A percentile compares a stretch with the other conserved stretches of the same genome.
phyloP scores from a whole-genome alignment of 2,329 filamentous ascomycete genomes.

The Arachnomyces sp. region DNA sequence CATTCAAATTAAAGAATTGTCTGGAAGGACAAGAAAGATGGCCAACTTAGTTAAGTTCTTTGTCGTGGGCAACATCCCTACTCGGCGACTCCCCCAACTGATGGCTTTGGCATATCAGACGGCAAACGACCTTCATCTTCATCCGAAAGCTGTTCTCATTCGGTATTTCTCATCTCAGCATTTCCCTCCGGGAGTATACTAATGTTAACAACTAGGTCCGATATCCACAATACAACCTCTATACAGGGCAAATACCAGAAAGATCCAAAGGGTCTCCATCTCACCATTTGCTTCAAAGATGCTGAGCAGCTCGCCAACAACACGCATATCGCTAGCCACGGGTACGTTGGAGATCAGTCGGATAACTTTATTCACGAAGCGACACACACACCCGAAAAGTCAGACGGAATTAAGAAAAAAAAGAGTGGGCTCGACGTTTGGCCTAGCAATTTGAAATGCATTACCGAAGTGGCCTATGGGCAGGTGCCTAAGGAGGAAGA shows the following conservation, averaged over 20 bases:
- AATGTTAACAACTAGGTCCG: background rate
- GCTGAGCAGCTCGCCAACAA: slow-evolving; percentile 1
- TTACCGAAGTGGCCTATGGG: slow-evolving; percentile 2
- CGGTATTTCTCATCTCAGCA: background rate
- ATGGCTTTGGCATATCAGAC: slow-evolving; percentile 1
- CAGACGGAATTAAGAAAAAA: slow-evolving; percentile 2
- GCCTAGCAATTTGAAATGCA: slow-evolving; percentile 1
- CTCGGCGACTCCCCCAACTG: no score
- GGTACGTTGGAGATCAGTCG: background rate
- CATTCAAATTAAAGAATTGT: background rate
- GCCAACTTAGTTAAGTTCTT: slow-evolving; percentile 2
- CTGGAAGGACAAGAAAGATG: background rate
- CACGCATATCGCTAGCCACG: slow-evolving; percentile 4
- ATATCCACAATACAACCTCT: slow-evolving; percentile 2
- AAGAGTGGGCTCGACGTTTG: slow-evolving; percentile 1
- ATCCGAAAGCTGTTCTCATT: slow-evolving; percentile 1
- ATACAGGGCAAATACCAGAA: slow-evolving; percentile 1
- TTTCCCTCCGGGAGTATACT: background rate
- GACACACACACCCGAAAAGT: slow-evolving; percentile 2
- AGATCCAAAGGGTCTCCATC: slow-evolving; percentile 2
- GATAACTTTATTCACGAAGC: background rate
- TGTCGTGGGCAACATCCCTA: no score
- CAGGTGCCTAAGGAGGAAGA: background rate
- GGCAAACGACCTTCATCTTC: slow-evolving; percentile 1
- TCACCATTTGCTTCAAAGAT: slow-evolving; percentile 2